Evolutionary conservation across 164 flowering plant species (phyloP).

Genomic region (Berberis thunbergii): DNA sequence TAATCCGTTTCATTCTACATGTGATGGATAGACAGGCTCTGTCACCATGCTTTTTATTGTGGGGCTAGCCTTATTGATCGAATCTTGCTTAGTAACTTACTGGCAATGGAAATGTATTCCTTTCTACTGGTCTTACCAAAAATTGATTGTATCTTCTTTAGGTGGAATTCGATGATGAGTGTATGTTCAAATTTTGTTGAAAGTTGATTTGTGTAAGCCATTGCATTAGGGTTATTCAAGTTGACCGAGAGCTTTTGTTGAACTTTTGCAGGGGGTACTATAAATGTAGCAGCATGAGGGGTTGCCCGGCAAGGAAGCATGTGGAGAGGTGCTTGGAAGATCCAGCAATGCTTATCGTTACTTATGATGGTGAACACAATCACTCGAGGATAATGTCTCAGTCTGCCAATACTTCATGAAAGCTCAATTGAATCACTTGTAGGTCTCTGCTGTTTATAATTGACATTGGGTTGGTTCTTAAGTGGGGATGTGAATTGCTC

Average conservation of each 20-base stretch:
- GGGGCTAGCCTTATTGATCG: no score
- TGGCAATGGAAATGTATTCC: no score
- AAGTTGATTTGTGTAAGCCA: neutral
- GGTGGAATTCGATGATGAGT: no score
- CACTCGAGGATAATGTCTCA: neutral
- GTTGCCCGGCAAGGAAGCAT: slow-evolving; percentile 1
- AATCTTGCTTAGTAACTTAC: no score
- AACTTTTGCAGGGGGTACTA: neutral
- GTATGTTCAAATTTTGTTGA: no score
- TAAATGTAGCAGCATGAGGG: slow-evolving; percentile 2
- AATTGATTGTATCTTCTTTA: no score
- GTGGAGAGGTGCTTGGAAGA: slow-evolving; percentile 1
- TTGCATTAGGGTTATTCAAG: neutral
- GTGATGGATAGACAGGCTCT: no score
- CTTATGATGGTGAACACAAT: neutral
- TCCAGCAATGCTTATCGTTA: neutral
- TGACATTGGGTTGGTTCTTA: neutral
- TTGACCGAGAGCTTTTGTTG: neutral
- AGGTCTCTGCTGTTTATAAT: neutral
- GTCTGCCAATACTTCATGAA: neutral
- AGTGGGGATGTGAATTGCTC: neutral
- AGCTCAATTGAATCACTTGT: neutral
- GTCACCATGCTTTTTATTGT: no score
- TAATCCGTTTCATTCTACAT: no score
- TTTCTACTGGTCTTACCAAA: no score